Conservation (phyloP, 169 alveolate genomes). For the Cryptosporidium tyzzeri region DNA sequence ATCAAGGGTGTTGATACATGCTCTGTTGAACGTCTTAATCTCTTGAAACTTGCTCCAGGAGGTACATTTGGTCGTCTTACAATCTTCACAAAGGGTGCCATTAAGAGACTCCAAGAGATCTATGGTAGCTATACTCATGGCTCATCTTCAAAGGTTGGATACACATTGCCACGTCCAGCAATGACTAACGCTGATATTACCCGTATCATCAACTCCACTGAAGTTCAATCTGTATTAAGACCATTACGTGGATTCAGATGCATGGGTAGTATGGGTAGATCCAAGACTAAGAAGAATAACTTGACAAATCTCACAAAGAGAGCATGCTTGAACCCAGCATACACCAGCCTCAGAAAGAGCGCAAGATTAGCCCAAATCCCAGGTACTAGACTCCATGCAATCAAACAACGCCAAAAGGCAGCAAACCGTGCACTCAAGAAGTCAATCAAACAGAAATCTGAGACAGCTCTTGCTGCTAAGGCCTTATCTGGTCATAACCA, state of each 20-base stretch:
- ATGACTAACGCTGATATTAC: constrained; percentile 95
- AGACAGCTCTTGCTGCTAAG: constrained; percentile 65
- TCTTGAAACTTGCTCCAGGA: constrained; percentile 98
- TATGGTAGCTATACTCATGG: constrained; percentile 89
- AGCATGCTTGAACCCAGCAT: constrained; percentile 72
- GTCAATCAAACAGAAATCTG: constrained; percentile 69
- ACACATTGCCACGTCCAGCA: constrained; percentile 82
- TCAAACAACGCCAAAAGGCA: constrained; percentile 59
- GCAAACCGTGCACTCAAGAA: constrained; percentile 75
- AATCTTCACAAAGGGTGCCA: constrained; percentile 96
- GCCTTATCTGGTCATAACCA: constrained; percentile 72
- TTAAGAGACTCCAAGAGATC: constrained; percentile 90
- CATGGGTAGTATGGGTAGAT: neutral
- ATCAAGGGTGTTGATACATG: constrained; percentile 97
- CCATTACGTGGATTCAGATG: constrained; percentile 75
- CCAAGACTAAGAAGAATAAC: constrained; percentile 59
- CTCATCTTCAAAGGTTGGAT: constrained; percentile 77
- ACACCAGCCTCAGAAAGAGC: constrained; percentile 71
- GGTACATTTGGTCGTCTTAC: constrained; percentile 98
- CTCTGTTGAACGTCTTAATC: constrained; percentile 95
- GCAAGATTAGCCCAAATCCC: constrained; percentile 73
- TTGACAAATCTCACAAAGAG: constrained; percentile 53
- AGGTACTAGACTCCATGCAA: constrained; percentile 73
- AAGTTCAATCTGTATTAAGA: constrained; percentile 93
- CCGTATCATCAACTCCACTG: constrained; percentile 95